Base-by-base conservation (phyloP, 73 alveolate species). In the Blepharisma stoltei region DNA sequence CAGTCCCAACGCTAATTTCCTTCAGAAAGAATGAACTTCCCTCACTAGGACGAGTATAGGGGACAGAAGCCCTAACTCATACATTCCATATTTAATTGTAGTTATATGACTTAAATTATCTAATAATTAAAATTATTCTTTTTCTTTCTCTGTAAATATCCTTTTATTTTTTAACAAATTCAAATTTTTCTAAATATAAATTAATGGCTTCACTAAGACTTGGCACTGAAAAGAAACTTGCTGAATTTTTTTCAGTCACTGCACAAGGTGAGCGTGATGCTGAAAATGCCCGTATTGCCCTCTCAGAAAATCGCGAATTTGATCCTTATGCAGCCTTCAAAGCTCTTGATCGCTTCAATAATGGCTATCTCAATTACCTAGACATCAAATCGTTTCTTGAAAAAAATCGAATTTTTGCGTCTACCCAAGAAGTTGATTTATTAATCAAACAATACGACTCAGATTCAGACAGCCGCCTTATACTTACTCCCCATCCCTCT, bases 311-410 rank as follows among this genome's bases (percentile, higher is more conserved):
- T 8, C 71, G 80, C 20, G 90, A 67, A 38, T 89, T 89, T 66
- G 96, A 89, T n/a, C 96, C 96, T 14, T 79, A 70, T 71, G 20
- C 90, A 6, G 90, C 90, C 54, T 89, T 89, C 78, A 87, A 81
- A 46, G 77, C 87, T 53, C 46, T 89, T 38, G 96, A 89, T 67
- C 70, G 81, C 44, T 27, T 71, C 32, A 60, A 60, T 50, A 67
- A 46, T 45, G 86, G 86, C 20, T 25, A 50, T 66, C 70, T 78
- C 82, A 18, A 66, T 67, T 66, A 54, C 9, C 41, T 54, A 41
- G 86, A 78, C 49, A 27, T 78, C 43, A 41, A 44, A 14, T 85
- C 55, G 7, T 78, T 78, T 67, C 49, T 78, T 25, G 71, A 68
- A 6, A 66, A 48, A 27, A 78, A 78, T 85, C 55, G 81, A 32